These are phyloP conservation scores for Monosporascus sp. DNA, from an alignment of 2,329 filamentous ascomycete species.

Conservation along the genomic window DNA sequence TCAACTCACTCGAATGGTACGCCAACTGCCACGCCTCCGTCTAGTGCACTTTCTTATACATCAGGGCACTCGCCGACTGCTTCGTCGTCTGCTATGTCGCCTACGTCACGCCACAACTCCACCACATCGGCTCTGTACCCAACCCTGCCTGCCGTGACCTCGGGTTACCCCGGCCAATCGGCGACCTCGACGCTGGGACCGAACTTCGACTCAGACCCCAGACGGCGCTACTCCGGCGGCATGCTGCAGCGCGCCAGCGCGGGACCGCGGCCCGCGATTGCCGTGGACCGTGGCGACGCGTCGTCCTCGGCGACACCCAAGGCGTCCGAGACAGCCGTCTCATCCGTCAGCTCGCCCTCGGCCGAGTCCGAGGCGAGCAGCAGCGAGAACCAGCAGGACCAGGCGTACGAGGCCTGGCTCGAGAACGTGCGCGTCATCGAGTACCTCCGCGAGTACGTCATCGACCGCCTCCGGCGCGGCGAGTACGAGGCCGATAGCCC, in stretches of 20 bases:
- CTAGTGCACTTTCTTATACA: conserved; percentile 69
- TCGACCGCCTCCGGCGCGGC: conserved; percentile 49
- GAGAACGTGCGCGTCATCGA: conserved; percentile 63
- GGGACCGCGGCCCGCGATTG: conserved; percentile 35
- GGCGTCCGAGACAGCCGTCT: conserved; percentile 34
- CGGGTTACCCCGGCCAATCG: conserved; percentile 63
- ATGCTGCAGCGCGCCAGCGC: conserved; percentile 57
- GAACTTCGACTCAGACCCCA: conserved; percentile 57
- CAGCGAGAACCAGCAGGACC: conserved; percentile 48
- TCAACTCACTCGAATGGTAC: conserved; percentile 57
- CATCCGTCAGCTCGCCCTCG: conserved; percentile 49
- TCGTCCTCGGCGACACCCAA: conserved; percentile 37
- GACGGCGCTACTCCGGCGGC: conserved; percentile 61
- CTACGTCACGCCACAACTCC: conserved; percentile 57
- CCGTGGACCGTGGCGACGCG: conserved; percentile 28
- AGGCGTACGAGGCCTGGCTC: conserved; percentile 60
- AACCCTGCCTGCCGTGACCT: conserved; percentile 63
- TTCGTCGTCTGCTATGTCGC: conserved; percentile 66
- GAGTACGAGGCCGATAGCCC: conserved; percentile 42
- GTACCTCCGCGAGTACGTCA: conserved; percentile 53
- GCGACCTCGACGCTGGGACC: conserved; percentile 68
- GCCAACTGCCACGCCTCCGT: conserved; percentile 71
- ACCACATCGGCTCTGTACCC: conserved; percentile 66
- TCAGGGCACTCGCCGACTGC: conserved; percentile 71
- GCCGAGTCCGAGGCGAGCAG: conserved; percentile 45